Evolutionary conservation across 202 grass and related monocot species (phyloP).

Genomic region (Alloteropsis angusta): DNA sequence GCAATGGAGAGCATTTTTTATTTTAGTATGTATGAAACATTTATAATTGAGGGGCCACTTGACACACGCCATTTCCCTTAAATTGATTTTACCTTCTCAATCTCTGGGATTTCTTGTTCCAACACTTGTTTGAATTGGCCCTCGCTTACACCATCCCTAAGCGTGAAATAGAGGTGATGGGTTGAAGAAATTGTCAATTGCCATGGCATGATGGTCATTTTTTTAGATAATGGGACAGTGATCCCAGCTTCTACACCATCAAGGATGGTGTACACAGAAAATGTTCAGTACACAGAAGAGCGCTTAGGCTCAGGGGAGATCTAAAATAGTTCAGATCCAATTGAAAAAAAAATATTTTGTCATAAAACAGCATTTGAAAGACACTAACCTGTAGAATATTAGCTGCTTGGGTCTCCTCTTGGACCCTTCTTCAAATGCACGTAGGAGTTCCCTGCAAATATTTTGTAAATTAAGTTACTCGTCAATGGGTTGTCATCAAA

Average conservation of each 20-base stretch:
- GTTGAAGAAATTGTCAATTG: not conserved
- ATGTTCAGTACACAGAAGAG: too few relatives aligned
- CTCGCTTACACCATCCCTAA: constrained; percentile 48
- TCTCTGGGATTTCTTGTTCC: constrained; percentile 34
- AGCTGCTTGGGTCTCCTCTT: constrained; percentile 25
- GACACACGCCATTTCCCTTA: not conserved
- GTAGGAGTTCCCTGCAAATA: constrained; percentile 36
- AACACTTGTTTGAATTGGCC: constrained; percentile 45
- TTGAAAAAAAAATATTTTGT: too few relatives aligned
- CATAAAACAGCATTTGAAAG: not conserved
- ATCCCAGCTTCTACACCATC: too few relatives aligned
- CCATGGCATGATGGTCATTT: not conserved
- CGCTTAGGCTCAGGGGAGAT: too few relatives aligned
- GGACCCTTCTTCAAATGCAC: constrained; percentile 10
- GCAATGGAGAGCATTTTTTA: not conserved
- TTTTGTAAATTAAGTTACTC: not conserved
- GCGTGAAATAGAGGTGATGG: not conserved
- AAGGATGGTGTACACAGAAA: too few relatives aligned
- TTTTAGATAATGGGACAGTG: too few relatives aligned
- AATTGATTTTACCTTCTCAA: constrained; percentile 36
- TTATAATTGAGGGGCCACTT: not conserved
- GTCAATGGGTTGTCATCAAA: not conserved
- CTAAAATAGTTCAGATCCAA: too few relatives aligned
- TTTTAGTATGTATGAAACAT: too few relatives aligned
- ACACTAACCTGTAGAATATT: constrained; percentile 46